A percentile compares a stretch with the other conserved stretches of the same genome.
phyloP scores from a whole-genome alignment of 2,329 filamentous ascomycete species.

The Claviceps digitariae region DNA sequence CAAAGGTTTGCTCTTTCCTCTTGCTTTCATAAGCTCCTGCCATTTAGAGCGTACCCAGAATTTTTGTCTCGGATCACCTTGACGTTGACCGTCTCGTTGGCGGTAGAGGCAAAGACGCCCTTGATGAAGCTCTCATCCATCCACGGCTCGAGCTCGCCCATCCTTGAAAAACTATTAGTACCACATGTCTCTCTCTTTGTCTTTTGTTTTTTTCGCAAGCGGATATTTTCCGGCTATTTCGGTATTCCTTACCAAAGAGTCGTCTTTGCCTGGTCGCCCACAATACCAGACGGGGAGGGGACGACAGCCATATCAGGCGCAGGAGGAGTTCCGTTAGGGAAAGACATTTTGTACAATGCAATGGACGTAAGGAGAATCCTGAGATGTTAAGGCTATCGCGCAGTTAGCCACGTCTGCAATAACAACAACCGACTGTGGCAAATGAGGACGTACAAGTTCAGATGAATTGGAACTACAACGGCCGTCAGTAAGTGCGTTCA shows the following conservation, averaged over 20 bases:
- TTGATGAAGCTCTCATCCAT: slow-evolving; percentile 99
- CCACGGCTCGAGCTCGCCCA: slow-evolving; percentile 98
- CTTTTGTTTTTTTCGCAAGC: not conserved
- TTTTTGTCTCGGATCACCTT: slow-evolving; percentile 99
- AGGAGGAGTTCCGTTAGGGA: slow-evolving; percentile 26
- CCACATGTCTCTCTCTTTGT: too few species aligned
- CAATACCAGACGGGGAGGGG: slow-evolving; percentile 19
- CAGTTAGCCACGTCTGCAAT: not conserved
- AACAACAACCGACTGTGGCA: not conserved
- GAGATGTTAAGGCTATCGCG: not conserved
- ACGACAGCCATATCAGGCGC: slow-evolving; percentile 23
- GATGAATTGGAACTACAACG: not conserved
- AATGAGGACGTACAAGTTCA: slow-evolving; percentile 1
- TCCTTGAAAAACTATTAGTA: slow-evolving; percentile 44
- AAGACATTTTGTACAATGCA: slow-evolving; percentile 19
- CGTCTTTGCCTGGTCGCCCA: slow-evolving; percentile 40
- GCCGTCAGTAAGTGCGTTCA: not conserved
- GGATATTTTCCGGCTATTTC: not conserved
- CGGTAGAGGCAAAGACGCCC: slow-evolving; percentile 75
- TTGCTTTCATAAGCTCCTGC: not conserved
- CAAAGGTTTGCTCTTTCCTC: not conserved
- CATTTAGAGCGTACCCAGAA: slow-evolving; percentile 57
- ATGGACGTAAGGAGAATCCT: not conserved
- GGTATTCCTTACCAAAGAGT: slow-evolving; percentile 35
- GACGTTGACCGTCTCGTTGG: slow-evolving; percentile 90